Evolutionary conservation across 805 yeast genomes (phyloP).

Genomic region (Candida montana): DNA sequence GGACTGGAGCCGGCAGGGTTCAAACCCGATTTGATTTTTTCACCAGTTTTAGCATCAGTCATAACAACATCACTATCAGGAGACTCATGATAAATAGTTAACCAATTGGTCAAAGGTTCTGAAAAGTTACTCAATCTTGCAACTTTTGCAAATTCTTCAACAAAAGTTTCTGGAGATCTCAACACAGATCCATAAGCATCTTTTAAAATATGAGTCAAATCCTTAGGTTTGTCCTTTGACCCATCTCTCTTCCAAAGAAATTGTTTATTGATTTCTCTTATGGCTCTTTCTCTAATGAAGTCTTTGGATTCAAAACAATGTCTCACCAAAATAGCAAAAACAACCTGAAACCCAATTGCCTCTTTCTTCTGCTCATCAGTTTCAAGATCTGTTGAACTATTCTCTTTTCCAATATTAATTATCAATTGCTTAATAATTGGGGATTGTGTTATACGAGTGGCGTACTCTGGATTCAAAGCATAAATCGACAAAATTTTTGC

Average conservation of each 20-base stretch:
- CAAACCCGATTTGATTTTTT: constrained; percentile 7
- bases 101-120: constrained; percentile 28
- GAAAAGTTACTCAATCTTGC: constrained; percentile 41
- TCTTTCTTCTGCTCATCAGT: constrained; percentile 28
- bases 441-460: constrained; percentile 39
- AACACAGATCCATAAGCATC: constrained; percentile 43
- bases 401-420: constrained; percentile 34
- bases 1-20: constrained; percentile 6
- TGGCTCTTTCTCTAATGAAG: constrained; percentile 43
- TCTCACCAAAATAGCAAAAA: constrained; percentile 53
- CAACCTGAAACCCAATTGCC: constrained; percentile 38
- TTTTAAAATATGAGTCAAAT: constrained; percentile 40
- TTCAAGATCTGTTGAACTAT: constrained; percentile 22
- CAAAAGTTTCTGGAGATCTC: constrained; percentile 44
- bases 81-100: constrained; percentile 18
- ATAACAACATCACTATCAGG: constrained; percentile 20
- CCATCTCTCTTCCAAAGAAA: constrained; percentile 31
- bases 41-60: constrained; percentile 19
- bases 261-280: constrained; percentile 43
- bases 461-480: constrained; percentile 39
- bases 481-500: constrained; percentile 52
- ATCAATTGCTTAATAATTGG: constrained; percentile 35
- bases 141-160: constrained; percentile 37
- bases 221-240: constrained; percentile 32
- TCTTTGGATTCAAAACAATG: constrained; percentile 62